Percentiles rank a stretch among this genome's conserved stretches.
phyloP scores from a whole-genome alignment of 495 filamentous ascomycete genomes.

The Penicillium roqueforti region DNA sequence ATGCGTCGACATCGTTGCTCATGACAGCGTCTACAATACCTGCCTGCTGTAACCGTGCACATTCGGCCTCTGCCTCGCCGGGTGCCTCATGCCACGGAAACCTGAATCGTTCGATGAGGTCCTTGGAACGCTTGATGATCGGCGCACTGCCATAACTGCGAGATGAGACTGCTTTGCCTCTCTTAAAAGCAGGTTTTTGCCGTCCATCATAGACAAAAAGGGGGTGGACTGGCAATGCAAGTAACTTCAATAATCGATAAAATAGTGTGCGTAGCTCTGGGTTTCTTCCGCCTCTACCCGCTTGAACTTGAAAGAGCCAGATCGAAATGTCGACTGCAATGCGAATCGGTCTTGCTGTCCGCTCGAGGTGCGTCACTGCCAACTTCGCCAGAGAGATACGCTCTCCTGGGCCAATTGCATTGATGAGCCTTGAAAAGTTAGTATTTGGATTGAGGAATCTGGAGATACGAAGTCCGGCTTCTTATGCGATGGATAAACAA shows the following conservation, averaged over 20 bases:
- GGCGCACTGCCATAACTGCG: constrained; percentile 44
- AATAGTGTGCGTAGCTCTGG: constrained; percentile 90
- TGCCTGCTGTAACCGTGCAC: constrained; percentile 75
- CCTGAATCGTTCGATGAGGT: constrained; percentile 77
- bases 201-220: constrained; percentile 95
- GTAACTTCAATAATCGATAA: constrained; percentile 80
- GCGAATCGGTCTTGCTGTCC: constrained; percentile 66
- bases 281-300: constrained; percentile 81
- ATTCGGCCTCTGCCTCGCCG: constrained; percentile 96
- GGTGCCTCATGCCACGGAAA: constrained; percentile 84
- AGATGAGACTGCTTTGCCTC: constrained; percentile 52
- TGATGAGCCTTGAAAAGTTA: constrained; percentile 65
- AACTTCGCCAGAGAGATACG: constrained; percentile 81
- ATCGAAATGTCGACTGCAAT: constrained; percentile 95
- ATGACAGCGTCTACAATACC: constrained; percentile 92
- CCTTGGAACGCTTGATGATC: constrained; percentile 62
- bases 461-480: not conserved
- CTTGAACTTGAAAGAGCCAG: constrained; percentile 93
- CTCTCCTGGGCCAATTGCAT: constrained; percentile 77
- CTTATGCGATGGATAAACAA: not conserved
- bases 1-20: constrained; percentile 94
- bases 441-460: not conserved
- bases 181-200: constrained; percentile 85
- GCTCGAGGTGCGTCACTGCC: constrained; percentile 68
- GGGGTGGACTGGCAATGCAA: constrained; percentile 75